These are phyloP conservation scores for Pythium pectinolyticum DNA, from an alignment of 352 stramenopile species.

Conservation along the genomic window DNA sequence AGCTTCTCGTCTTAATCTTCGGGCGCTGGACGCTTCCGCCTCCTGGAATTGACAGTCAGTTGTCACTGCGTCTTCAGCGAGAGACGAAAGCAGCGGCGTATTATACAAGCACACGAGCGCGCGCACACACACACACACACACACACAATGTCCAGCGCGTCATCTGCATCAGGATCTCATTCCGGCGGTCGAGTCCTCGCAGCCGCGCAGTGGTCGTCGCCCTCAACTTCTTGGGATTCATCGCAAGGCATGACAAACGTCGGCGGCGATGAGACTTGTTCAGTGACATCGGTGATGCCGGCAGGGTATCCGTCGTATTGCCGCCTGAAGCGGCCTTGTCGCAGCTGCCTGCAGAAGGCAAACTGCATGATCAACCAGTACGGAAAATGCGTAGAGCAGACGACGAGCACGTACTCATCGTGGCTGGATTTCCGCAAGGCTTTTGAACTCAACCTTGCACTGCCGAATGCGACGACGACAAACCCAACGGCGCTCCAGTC, in stretches of 20 bases:
- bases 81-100: too few relatives aligned
- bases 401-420: neutral
- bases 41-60: too few relatives aligned
- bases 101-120: neutral
- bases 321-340: slow-evolving; percentile 12
- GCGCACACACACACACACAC: too few relatives aligned
- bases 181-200: neutral
- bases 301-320: slow-evolving; percentile 9
- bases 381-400: slow-evolving; percentile 14
- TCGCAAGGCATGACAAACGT: too few relatives aligned
- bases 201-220: too few relatives aligned
- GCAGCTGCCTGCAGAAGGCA: slow-evolving; percentile 21
- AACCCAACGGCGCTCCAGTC: neutral
- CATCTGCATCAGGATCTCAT: too few relatives aligned
- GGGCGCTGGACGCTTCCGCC: too few relatives aligned
- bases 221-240: too few relatives aligned
- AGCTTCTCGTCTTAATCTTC: too few relatives aligned
- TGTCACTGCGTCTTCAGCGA: too few relatives aligned
- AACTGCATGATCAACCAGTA: slow-evolving; percentile 20
- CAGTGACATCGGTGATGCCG: neutral
- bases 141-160: too few relatives aligned
- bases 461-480: slow-evolving; percentile 7
- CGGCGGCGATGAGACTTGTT: slow-evolving; percentile 14
- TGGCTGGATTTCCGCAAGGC: slow-evolving; percentile 14
- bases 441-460: neutral